Evolutionary conservation across 1,139 yeast species (phyloP).

Genomic region (Yamadazyma dendronema): DNA sequence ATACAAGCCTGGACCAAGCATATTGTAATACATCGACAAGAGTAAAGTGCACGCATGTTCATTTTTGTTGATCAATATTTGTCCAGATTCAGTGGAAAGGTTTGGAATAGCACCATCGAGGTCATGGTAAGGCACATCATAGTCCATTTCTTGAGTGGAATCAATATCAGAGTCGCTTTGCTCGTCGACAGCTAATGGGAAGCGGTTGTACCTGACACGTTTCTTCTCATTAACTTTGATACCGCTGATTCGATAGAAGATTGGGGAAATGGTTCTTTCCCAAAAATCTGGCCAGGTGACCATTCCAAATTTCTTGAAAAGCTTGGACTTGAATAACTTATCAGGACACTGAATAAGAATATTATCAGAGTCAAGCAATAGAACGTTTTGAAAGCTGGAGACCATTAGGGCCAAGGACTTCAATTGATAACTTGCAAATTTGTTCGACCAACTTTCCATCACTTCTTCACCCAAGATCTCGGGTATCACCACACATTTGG

Average conservation of each 20-base stretch:
- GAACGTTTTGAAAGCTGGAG: slow-evolving; percentile 41
- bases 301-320: slow-evolving; percentile 56
- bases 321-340: slow-evolving; percentile 48
- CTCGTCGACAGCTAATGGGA: slow-evolving; percentile 10
- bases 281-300: slow-evolving; percentile 85
- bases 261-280: slow-evolving; percentile 71
- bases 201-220: slow-evolving; percentile 21
- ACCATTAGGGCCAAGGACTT: slow-evolving; percentile 34
- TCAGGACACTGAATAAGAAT: slow-evolving; percentile 37
- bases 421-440: slow-evolving; percentile 38
- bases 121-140: slow-evolving; percentile 17
- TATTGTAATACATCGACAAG: slow-evolving; percentile 54
- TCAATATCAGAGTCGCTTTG: slow-evolving; percentile 19
- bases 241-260: slow-evolving; percentile 64
- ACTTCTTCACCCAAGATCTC: slow-evolving; percentile 36
- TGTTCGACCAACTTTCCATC: slow-evolving; percentile 29
- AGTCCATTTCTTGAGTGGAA: slow-evolving; percentile 24
- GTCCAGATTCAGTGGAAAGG: slow-evolving; percentile 53
- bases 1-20: slow-evolving; percentile 56
- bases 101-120: slow-evolving; percentile 58
- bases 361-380: slow-evolving; percentile 45
- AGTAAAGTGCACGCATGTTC: slow-evolving; percentile 44
- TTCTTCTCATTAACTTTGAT: slow-evolving; percentile 28
- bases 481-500: slow-evolving; percentile 33
- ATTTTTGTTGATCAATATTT: slow-evolving; percentile 6